phyloP scores from a whole-genome alignment of 352 stramenopile species.

The Pythium guiyangense region DNA sequence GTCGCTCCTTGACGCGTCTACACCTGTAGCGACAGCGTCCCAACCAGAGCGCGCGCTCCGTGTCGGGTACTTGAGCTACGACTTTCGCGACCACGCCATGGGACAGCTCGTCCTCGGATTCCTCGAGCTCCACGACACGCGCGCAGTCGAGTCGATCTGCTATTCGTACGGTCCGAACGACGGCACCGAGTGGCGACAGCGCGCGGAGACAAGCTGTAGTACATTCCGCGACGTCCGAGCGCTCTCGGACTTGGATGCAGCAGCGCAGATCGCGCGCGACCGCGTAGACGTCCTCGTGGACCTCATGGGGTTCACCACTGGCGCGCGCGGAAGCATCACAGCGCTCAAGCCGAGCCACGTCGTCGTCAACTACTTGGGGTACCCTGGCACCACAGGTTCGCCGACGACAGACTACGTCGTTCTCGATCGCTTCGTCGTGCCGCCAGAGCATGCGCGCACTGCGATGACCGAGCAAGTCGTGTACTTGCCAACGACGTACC shows the following conservation, averaged over 20 bases:
- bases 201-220: constrained; percentile 43
- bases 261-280: constrained; percentile 46
- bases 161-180: constrained; percentile 87
- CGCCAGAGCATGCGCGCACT: constrained; percentile 34
- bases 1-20: background rate
- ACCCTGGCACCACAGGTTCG: constrained; percentile 84
- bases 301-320: constrained; percentile 90
- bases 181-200: constrained; percentile 45
- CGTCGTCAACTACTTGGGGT: constrained; percentile 90
- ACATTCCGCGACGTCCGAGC: constrained; percentile 62
- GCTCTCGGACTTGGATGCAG: constrained; percentile 46
- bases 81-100: constrained; percentile 94
- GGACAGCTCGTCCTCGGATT: constrained; percentile 86
- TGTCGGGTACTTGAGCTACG: constrained; percentile 85
- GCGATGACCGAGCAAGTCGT: constrained; percentile 81
- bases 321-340: constrained; percentile 56
- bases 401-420: constrained; percentile 73
- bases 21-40: background rate
- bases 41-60: constrained; percentile 39
- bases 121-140: constrained; percentile 66
- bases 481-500: constrained; percentile 89
- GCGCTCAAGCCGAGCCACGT: constrained; percentile 57
- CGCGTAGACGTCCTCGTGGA: constrained; percentile 86
- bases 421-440: constrained; percentile 61
- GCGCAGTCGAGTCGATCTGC: constrained; percentile 40